Evolutionary conservation across 768 basidiomycete genomes (phyloP).

Genomic region (Megacollybia marginata): DNA sequence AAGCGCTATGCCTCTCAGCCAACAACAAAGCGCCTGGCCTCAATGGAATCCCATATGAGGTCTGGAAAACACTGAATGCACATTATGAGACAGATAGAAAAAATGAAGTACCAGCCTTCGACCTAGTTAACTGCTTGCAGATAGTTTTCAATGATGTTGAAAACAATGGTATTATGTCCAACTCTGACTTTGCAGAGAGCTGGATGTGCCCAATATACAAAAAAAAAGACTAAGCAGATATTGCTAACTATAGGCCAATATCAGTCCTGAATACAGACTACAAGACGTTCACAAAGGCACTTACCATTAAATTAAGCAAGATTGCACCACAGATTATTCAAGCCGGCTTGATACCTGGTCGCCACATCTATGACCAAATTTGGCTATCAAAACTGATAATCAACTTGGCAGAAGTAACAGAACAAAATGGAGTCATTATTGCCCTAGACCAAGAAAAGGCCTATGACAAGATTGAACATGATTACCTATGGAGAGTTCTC

Average conservation of each 20-base stretch:
- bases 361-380: constrained; percentile 14
- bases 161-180: neutral
- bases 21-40: constrained; percentile 1
- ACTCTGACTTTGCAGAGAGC: constrained; percentile 1
- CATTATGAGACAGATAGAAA: neutral
- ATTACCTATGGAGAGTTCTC: constrained; percentile 3
- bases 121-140: neutral
- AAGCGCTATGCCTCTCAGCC: neutral
- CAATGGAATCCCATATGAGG: constrained; percentile 11
- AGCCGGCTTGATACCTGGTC: constrained; percentile 9
- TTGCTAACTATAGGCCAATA: constrained; percentile 10
- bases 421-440: constrained; percentile 4
- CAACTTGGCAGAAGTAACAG: neutral
- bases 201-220: constrained; percentile 13
- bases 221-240: constrained; percentile 4
- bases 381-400: constrained; percentile 1
- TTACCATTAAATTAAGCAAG: constrained; percentile 1
- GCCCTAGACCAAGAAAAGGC: neutral
- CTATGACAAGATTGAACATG: constrained; percentile 5
- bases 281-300: constrained; percentile 11
- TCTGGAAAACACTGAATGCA: constrained; percentile 1
- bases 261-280: constrained; percentile 13
- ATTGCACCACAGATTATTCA: constrained; percentile 6
- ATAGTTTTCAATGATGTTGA: constrained; percentile 13
- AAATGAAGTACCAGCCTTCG: neutral